phyloP scores from a whole-genome alignment of 1,139 yeast species.

The Magnusiomyces ingens region DNA sequence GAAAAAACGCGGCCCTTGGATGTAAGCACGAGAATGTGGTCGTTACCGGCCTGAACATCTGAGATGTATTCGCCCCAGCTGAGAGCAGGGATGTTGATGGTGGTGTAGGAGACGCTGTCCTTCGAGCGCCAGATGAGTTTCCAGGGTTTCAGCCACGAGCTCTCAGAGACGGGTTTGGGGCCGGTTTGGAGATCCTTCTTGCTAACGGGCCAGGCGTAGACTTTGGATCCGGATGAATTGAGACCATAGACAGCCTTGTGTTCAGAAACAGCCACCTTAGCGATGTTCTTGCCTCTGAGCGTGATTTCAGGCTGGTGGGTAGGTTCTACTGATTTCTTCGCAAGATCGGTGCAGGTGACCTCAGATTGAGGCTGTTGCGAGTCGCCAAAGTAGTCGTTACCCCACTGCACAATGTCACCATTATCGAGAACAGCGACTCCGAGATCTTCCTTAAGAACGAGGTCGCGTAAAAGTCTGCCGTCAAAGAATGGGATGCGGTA shows the following conservation, averaged over 20 bases:
- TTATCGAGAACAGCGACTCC: slow-evolving; percentile 58
- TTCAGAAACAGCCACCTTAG: slow-evolving; percentile 45
- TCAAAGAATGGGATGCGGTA: slow-evolving; percentile 59
- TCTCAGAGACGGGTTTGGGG: slow-evolving; percentile 6
- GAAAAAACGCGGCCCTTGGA: slow-evolving; percentile 59
- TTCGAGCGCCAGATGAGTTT: not conserved
- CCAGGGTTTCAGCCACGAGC: slow-evolving; percentile 1
- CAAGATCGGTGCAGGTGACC: slow-evolving; percentile 17
- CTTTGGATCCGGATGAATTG: slow-evolving; percentile 40
- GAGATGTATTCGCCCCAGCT: slow-evolving; percentile 43
- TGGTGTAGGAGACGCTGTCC: slow-evolving; percentile 5
- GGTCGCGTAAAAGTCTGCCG: slow-evolving; percentile 49
- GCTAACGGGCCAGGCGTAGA: slow-evolving; percentile 19
- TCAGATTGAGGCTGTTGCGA: slow-evolving; percentile 19
- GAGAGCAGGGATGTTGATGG: slow-evolving; percentile 23
- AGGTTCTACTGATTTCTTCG: slow-evolving; percentile 9
- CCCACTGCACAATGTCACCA: slow-evolving; percentile 77
- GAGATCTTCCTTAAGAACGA: slow-evolving; percentile 46
- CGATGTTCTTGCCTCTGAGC: slow-evolving; percentile 42
- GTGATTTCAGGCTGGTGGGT: slow-evolving; percentile 33
- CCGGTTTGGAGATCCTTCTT: slow-evolving; percentile 11
- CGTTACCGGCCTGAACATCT: slow-evolving; percentile 53
- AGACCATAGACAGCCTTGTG: slow-evolving; percentile 51
- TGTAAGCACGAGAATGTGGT: slow-evolving; percentile 60
- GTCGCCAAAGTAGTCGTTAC: slow-evolving; percentile 33